Evolutionary conservation across 164 flowering plant species (phyloP).

Genomic region (Platanus orientalis): DNA sequence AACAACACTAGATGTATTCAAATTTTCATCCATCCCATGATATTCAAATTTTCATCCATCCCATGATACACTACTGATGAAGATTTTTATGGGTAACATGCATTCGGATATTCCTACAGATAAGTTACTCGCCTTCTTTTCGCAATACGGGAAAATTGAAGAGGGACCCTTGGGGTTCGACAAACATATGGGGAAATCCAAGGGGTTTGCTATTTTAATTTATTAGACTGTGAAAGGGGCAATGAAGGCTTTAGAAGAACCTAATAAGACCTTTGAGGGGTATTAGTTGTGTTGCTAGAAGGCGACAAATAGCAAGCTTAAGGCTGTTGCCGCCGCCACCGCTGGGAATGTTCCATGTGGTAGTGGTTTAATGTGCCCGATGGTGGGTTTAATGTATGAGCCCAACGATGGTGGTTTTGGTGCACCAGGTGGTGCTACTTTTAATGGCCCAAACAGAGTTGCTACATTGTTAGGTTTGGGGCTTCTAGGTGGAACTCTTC

Average conservation of each 20-base stretch:
- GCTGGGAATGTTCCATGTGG: background rate
- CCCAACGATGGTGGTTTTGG: slow-evolving; percentile 2
- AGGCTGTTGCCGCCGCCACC: slow-evolving; percentile 3
- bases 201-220: slow-evolving; percentile 35
- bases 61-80: slow-evolving; percentile 22
- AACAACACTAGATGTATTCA: background rate
- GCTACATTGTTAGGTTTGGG: slow-evolving; percentile 23
- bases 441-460: slow-evolving; percentile 12
- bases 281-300: slow-evolving; percentile 30
- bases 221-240: slow-evolving; percentile 34
- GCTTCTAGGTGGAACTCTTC: slow-evolving; percentile 15
- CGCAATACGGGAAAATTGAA: slow-evolving; percentile 35
- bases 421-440: slow-evolving; percentile 9
- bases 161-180: slow-evolving; percentile 42
- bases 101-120: slow-evolving; percentile 19
- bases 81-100: slow-evolving; percentile 37
- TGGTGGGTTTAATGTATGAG: background rate
- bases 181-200: slow-evolving; percentile 32
- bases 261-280: slow-evolving; percentile 34
- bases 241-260: slow-evolving; percentile 33
- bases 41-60: background rate
- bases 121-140: slow-evolving; percentile 23
- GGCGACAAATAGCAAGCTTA: slow-evolving; percentile 27
- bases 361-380: too few species aligned
- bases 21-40: too few species aligned